A percentile compares a stretch with the other conserved stretches of the same genome.
phyloP scores from a whole-genome alignment of 2,329 filamentous ascomycete species.

The Colletotrichum sp. region DNA sequence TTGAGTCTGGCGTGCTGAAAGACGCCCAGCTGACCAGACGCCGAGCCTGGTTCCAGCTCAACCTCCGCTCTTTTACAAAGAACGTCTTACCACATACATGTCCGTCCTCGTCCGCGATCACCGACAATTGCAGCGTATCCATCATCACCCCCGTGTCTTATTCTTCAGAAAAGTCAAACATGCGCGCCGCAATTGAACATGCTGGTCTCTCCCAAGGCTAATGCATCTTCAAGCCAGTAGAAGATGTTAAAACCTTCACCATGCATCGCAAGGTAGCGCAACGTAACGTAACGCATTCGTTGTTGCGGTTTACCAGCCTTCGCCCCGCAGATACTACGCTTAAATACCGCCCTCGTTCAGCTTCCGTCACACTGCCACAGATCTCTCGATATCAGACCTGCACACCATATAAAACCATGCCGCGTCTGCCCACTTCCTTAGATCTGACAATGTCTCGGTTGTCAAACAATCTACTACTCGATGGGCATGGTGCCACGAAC shows the following conservation, averaged over 20 bases:
- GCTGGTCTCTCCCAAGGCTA: fast-evolving
- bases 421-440: fast-evolving
- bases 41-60: no score
- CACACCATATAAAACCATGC: background rate
- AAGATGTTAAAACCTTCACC: no score
- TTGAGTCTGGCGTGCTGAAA: fast-evolving
- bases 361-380: fast-evolving
- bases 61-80: fast-evolving
- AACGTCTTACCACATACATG: fast-evolving
- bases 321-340: fast-evolving
- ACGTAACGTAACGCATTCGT: background rate
- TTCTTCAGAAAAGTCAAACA: no score
- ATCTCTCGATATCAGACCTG: fast-evolving
- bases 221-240: no score
- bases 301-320: fast-evolving
- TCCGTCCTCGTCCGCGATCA: background rate
- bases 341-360: background rate
- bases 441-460: background rate
- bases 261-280: no score
- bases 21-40: background rate
- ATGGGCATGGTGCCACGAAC: background rate
- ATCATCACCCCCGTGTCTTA: fast-evolving
- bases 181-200: fast-evolving
- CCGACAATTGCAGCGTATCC: background rate
- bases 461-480: background rate